Evolutionary conservation across 2,329 filamentous ascomycete species (phyloP).

Genomic region (Sporothrix sp.): DNA sequence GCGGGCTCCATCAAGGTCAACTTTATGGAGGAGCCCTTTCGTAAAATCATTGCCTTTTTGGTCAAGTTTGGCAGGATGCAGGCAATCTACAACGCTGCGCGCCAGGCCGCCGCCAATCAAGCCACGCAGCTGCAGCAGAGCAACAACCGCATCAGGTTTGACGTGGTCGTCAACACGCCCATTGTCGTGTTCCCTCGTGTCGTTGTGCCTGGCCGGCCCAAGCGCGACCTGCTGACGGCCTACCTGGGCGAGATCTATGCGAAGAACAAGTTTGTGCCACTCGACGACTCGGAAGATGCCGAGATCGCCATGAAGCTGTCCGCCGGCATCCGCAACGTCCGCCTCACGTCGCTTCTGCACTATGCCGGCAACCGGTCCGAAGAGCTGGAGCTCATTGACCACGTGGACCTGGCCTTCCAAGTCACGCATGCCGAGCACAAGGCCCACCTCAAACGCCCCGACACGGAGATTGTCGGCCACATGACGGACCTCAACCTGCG

Average conservation of each 20-base stretch:
- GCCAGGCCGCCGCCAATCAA: conserved; percentile 87
- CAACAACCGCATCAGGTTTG: conserved; percentile 84
- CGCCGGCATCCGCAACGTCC: conserved; percentile 84
- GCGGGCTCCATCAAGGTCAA: conserved; percentile 95
- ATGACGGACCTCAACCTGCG: conserved; percentile 91
- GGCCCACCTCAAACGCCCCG: conserved; percentile 65
- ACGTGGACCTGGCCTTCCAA: conserved; percentile 88
- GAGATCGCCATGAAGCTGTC: conserved; percentile 81
- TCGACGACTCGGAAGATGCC: conserved; percentile 66
- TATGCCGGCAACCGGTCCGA: conserved; percentile 64
- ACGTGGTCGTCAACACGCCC: conserved; percentile 85
- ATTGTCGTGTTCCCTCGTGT: conserved; percentile 89
- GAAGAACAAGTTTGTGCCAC: conserved; percentile 79
- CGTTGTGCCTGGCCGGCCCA: conserved; percentile 57
- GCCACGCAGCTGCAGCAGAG: conserved; percentile 89
- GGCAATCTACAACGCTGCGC: conserved; percentile 92
- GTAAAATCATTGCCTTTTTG: conserved; percentile 94
- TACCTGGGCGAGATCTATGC: conserved; percentile 97
- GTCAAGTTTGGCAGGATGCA: conserved; percentile 99
- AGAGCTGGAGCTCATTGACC: conserved; percentile 92
- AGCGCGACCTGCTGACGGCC: conserved; percentile 77
- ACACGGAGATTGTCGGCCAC: conserved; percentile 80
- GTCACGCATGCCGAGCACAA: conserved; percentile 87
- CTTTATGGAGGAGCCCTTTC: conserved; percentile 92
- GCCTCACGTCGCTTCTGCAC: conserved; percentile 80